phyloP scores from a whole-genome alignment of 306 rosid species.

The Aeschynomene evenia region DNA sequence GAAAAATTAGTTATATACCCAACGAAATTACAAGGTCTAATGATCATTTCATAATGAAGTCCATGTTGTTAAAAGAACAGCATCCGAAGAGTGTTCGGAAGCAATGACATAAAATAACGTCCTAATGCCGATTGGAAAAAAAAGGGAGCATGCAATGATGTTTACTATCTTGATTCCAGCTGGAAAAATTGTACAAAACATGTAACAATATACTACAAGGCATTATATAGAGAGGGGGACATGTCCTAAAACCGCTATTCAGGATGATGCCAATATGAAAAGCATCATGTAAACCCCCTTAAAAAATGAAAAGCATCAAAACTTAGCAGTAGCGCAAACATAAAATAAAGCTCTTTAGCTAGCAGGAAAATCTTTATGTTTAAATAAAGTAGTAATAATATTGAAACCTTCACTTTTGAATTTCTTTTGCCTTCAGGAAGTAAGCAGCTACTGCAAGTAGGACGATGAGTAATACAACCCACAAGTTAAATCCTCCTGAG shows the following conservation, averaged over 20 bases:
- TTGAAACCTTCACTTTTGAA: conserved; percentile 24
- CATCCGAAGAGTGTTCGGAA: no score
- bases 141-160: background rate
- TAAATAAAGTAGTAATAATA: conserved; percentile 1
- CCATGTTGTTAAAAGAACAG: no score
- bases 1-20: no score
- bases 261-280: conserved; percentile 2
- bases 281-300: conserved; percentile 2
- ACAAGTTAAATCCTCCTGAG: conserved; percentile 68
- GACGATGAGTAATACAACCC: conserved; percentile 62
- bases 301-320: conserved; percentile 25
- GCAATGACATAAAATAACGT: background rate
- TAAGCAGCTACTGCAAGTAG: conserved; percentile 66
- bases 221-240: conserved; percentile 14
- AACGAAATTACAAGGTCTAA: no score
- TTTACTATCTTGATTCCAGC: background rate
- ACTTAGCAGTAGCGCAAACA: background rate
- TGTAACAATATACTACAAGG: background rate
- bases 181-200: conserved; percentile 2
- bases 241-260: background rate
- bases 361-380: background rate
- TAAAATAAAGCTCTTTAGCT: conserved; percentile 2
- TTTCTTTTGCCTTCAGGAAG: conserved; percentile 44
- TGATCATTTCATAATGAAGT: no score
- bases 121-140: background rate